phyloP scores from a whole-genome alignment of 768 basidiomycete species.

The Dentipellis fragilis region DNA sequence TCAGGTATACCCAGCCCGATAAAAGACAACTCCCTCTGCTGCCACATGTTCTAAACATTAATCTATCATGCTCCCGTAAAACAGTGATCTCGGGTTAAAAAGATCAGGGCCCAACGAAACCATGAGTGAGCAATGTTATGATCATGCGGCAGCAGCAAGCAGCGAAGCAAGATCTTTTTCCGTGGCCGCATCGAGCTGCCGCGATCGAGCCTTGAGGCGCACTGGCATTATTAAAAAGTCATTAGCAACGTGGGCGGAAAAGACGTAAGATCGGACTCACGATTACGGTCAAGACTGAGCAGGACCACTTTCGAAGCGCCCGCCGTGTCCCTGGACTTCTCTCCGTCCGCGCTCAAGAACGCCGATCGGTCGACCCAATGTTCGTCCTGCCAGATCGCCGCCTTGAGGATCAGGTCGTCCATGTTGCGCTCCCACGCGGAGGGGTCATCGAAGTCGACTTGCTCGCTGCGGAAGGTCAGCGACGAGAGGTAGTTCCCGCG shows the following conservation, averaged over 20 bases:
- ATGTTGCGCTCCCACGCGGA: slow-evolving; percentile 58
- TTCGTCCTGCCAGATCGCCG: slow-evolving; percentile 87
- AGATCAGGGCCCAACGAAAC: no score
- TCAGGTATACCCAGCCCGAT: no score
- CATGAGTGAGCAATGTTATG: not conserved
- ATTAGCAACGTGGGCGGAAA: slow-evolving; percentile 8
- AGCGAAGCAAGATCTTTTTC: slow-evolving; percentile 79
- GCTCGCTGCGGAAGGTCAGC: slow-evolving; percentile 74
- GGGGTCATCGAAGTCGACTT: slow-evolving; percentile 56
- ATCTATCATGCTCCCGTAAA: no score
- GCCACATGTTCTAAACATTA: no score
- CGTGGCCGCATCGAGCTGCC: slow-evolving; percentile 75
- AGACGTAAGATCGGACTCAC: slow-evolving; percentile 27
- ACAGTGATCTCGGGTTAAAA: no score
- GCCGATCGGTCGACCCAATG: slow-evolving; percentile 84
- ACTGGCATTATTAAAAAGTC: slow-evolving; percentile 34
- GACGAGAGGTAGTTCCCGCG: slow-evolving; percentile 88
- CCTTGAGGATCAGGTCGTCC: slow-evolving; percentile 92
- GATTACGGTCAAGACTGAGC: slow-evolving; percentile 85
- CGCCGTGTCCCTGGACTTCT: slow-evolving; percentile 21
- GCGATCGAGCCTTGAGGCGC: slow-evolving; percentile 81
- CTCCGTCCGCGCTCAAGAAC: slow-evolving; percentile 41
- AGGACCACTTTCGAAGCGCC: slow-evolving; percentile 75
- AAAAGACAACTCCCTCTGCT: no score
- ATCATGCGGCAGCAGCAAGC: slow-evolving; percentile 31